Evolutionary conservation across 352 stramenopile species (phyloP), one percentile per base, ranked within the genome.

Genomic region (Globisporangium heterothallicum): DNA sequence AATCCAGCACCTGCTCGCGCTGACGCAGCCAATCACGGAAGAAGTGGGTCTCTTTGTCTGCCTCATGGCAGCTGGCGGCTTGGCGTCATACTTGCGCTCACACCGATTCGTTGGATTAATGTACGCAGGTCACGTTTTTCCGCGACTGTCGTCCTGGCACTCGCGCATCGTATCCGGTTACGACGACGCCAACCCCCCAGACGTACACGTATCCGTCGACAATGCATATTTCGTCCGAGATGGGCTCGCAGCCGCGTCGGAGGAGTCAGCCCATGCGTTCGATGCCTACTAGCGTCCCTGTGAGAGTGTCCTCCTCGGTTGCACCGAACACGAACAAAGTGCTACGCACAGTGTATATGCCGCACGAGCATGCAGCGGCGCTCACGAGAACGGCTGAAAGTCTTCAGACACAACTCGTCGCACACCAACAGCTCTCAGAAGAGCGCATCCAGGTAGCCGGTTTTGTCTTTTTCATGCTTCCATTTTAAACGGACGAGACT

Each of bases 11-110:
- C 58, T 96, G 35, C 64, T 96, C 34, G 65, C 69, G 38, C 68
- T 95, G 19, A 94, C 86, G 24, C 76, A 95, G 53, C 86, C 86
- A 0, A 76, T 93, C 48, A 73, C 66, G 0, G 82, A 96, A 57
- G 79, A 89, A 54, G 72, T 88, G 7, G 12, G 13, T 1, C 13
- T 1, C 19, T 40, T 1, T 24, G 6, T 13, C 40, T 51, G 9
- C 8, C 3, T 16, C n/a, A 8, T 38, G 14, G 32, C 32, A 4
- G 14, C 12, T 38, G 32, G 26, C n/a, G 26, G 43, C 43, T 22
- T 13, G 18, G 3, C 8, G 43, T 19, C 9, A 27, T 16, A 10
- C 35, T n/a, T 53, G 27, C 8, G n/a, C n/a, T n/a, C n/a, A n/a
- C n/a, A n/a, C n/a, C n/a, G n/a, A n/a, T n/a, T n/a, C n/a, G n/a